Conservation (phyloP, 2,329 filamentous ascomycete species). For the Alternaria brassicicola region DNA sequence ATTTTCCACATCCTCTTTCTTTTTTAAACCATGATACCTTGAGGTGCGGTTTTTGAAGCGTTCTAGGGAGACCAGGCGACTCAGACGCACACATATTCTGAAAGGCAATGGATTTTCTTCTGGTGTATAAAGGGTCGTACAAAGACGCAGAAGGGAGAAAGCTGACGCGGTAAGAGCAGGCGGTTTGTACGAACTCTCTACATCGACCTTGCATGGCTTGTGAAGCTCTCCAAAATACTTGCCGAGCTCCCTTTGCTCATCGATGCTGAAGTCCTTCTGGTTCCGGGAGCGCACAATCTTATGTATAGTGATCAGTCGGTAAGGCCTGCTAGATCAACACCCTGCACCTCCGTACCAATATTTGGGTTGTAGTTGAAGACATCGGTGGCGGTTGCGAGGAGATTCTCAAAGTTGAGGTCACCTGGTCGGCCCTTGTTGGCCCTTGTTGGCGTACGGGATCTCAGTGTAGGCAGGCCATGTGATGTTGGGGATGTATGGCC, state of each 20-base stretch:
- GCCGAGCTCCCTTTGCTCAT: conserved; percentile 60
- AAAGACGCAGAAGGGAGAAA: no score
- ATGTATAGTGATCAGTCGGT: conserved; percentile 59
- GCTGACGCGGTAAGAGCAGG: no score
- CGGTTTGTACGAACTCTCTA: no score
- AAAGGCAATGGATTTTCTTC: no score
- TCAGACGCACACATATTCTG: no score
- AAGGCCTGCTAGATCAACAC: conserved; percentile 58
- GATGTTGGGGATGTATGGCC: conserved; percentile 60
- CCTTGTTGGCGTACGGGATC: conserved; percentile 60
- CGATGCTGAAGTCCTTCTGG: conserved; percentile 61
- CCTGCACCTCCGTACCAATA: conserved; percentile 61
- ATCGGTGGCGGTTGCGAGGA: conserved; percentile 59
- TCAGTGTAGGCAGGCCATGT: conserved; percentile 59
- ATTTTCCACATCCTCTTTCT: no score
- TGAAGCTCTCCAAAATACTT: conserved; percentile 61
- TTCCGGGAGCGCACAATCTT: conserved; percentile 65
- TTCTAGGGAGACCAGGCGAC: no score
- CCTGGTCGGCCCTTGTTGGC: conserved; percentile 60
- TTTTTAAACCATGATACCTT: no score
- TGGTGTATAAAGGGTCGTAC: no score
- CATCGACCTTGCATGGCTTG: conserved; percentile 64
- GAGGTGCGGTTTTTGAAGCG: no score
- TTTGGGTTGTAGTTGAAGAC: conserved; percentile 64
- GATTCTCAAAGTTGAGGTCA: conserved; percentile 60